These are phyloP conservation scores for Candida boidinii DNA, from an alignment of 805 yeast species.

Conservation along the genomic window DNA sequence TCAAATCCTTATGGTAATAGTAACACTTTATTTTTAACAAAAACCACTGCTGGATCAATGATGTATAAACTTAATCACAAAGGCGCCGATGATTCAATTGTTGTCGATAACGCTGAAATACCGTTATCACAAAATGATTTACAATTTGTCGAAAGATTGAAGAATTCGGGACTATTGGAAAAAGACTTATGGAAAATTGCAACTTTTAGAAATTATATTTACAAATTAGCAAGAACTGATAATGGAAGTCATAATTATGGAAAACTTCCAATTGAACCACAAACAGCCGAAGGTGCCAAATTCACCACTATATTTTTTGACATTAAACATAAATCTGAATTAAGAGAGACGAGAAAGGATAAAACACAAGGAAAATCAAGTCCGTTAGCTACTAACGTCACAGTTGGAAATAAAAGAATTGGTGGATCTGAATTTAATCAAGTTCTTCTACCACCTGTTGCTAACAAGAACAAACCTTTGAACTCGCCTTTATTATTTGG, in stretches of 20 bases:
- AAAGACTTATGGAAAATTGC: conserved; percentile 79
- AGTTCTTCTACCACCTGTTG: background rate
- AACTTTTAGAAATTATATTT: conserved; percentile 58
- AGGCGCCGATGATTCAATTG: conserved; percentile 22
- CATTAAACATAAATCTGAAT: conserved; percentile 20
- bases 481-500: conserved; percentile 6
- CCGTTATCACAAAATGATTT: conserved; percentile 59
- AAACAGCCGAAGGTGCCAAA: background rate
- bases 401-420: background rate
- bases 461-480: too few relatives aligned
- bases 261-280: conserved; percentile 3
- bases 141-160: conserved; percentile 64
- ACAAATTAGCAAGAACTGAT: conserved; percentile 40
- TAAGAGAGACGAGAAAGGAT: conserved; percentile 1
- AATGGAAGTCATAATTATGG: too few relatives aligned
- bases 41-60: conserved; percentile 10
- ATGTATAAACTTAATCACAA: conserved; percentile 11
- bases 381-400: background rate
- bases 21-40: conserved; percentile 24
- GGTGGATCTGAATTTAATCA: background rate
- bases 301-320: conserved; percentile 41
- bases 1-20: conserved; percentile 39
- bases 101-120: conserved; percentile 33
- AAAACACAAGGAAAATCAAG: background rate
- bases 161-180: conserved; percentile 64